A percentile compares a stretch with the other conserved stretches of the same genome.
Conservation (phyloP, 108 stramenopile species). For the Schizochytrium sp. region DNA sequence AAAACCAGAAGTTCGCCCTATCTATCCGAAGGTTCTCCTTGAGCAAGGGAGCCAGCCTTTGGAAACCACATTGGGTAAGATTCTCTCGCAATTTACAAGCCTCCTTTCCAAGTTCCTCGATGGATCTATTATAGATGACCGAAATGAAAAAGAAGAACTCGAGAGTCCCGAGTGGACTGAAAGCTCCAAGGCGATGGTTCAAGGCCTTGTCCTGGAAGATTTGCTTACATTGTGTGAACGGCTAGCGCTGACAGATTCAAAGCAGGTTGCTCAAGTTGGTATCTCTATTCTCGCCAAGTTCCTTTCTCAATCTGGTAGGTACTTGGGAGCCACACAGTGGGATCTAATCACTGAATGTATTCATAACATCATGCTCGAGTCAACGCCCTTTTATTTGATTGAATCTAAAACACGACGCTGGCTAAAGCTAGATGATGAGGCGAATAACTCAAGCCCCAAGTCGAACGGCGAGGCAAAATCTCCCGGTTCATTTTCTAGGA, state of each 20-base stretch:
- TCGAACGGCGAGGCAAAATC: background rate
- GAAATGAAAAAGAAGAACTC: background rate
- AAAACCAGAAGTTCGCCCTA: background rate
- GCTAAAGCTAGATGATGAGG: constrained; percentile 19
- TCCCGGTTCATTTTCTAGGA: no score
- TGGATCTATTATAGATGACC: background rate
- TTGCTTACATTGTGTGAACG: background rate
- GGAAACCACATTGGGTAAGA: background rate
- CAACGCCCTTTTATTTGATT: constrained; percentile 6
- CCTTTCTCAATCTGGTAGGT: background rate
- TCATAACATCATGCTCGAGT: background rate
- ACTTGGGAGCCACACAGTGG: constrained; percentile 5
- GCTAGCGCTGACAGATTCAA: constrained; percentile 57
- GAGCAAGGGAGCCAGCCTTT: background rate
- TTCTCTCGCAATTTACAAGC: background rate
- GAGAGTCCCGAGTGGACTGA: constrained; percentile 9
- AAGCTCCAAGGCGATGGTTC: background rate
- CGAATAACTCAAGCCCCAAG: background rate
- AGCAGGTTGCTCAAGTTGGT: constrained; percentile 61
- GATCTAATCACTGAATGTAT: background rate
- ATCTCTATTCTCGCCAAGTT: constrained; percentile 59
- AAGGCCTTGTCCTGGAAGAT: background rate
- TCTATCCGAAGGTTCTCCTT: background rate
- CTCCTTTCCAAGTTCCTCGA: background rate
- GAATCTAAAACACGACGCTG: background rate